phyloP scores from a whole-genome alignment of 2,329 filamentous ascomycete genomes.

The Cercospora nicotianae region DNA sequence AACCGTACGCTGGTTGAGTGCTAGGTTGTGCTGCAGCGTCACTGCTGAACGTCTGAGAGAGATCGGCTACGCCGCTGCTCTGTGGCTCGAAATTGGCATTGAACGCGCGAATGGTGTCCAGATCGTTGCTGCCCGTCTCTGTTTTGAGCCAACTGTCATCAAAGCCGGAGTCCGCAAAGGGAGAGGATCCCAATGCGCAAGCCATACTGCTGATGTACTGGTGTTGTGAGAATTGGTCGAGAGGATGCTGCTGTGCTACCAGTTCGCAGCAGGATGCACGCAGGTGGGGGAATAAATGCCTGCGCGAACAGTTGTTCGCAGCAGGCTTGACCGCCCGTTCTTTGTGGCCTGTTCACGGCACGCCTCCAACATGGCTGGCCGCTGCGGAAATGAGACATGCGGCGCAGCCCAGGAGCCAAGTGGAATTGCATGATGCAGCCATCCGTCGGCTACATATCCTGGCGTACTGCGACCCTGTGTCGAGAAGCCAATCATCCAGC shows the following conservation, averaged over 20 bases:
- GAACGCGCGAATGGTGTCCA: conserved; percentile 26
- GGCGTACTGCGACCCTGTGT: conserved; percentile 14
- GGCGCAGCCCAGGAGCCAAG: conserved; percentile 4
- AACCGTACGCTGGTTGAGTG: conserved; percentile 8
- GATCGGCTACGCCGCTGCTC: conserved; percentile 17
- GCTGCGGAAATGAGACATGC: conserved; percentile 28
- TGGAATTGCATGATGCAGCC: conserved; percentile 12
- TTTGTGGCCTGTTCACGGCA: conserved; percentile 19
- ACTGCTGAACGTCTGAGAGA: conserved; percentile 20
- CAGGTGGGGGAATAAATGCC: conserved; percentile 16
- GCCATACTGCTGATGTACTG: conserved; percentile 20
- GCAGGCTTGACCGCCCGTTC: conserved; percentile 22
- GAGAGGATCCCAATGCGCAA: conserved; percentile 22
- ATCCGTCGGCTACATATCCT: conserved; percentile 16
- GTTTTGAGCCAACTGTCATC: conserved; percentile 20
- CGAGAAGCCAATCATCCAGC: conserved; percentile 9
- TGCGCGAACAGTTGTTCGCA: conserved; percentile 31
- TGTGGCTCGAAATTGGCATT: conserved; percentile 20
- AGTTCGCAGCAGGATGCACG: conserved; percentile 18
- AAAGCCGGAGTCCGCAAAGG: conserved; percentile 22
- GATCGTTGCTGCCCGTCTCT: conserved; percentile 11
- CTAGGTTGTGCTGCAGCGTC: conserved; percentile 10
- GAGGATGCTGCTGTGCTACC: conserved; percentile 22
- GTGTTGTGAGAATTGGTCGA: background rate
- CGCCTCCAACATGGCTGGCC: conserved; percentile 5